A percentile compares a stretch with the other conserved stretches of the same genome.
phyloP scores from a whole-genome alignment of 495 filamentous ascomycete genomes.

The Hyaloscypha hepaticicola region DNA sequence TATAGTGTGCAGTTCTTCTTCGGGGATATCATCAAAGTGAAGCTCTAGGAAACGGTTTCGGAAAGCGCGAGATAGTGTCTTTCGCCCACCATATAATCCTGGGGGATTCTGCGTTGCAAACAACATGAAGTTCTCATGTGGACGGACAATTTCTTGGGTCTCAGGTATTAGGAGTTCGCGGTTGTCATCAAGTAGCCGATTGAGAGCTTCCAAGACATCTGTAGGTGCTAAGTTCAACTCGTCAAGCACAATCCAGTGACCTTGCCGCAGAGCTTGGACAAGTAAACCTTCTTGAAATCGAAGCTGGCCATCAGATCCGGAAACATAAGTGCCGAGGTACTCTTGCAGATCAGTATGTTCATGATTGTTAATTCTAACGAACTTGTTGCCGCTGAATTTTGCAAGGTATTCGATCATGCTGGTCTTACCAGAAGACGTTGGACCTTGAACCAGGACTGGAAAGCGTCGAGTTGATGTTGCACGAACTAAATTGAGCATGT shows the following conservation, averaged over 20 bases:
- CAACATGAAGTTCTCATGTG: constrained; percentile 93
- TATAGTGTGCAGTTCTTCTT: constrained; percentile 92
- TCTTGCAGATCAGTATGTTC: constrained; percentile 98
- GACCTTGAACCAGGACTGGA: constrained; percentile 94
- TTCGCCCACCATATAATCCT: constrained; percentile 92
- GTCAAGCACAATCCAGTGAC: constrained; percentile 97
- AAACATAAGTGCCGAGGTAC: constrained; percentile 93
- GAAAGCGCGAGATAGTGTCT: constrained; percentile 89
- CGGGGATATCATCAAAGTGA: constrained; percentile 97
- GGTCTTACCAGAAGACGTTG: constrained; percentile 95
- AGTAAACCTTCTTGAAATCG: constrained; percentile 92
- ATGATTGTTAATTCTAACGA: constrained; percentile 98
- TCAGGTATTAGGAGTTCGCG: constrained; percentile 96
- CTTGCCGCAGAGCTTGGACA: constrained; percentile 86
- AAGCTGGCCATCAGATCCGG: constrained; percentile 77
- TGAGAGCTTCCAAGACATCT: constrained; percentile 93
- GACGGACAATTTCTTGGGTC: constrained; percentile 88
- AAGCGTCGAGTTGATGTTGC: constrained; percentile 89
- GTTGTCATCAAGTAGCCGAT: constrained; percentile 94
- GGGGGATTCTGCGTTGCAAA: constrained; percentile 99
- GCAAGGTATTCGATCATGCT: constrained; percentile 99
- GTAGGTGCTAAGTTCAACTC: constrained; percentile 96
- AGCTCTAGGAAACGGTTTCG: constrained; percentile 95
- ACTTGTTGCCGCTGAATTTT: constrained; percentile 92
- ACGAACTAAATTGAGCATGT: constrained; percentile 88